Percentiles rank a stretch among this genome's conserved stretches.
phyloP scores from a whole-genome alignment of 1,284 basidiomycete species.

The Heterobasidion occidentale region DNA sequence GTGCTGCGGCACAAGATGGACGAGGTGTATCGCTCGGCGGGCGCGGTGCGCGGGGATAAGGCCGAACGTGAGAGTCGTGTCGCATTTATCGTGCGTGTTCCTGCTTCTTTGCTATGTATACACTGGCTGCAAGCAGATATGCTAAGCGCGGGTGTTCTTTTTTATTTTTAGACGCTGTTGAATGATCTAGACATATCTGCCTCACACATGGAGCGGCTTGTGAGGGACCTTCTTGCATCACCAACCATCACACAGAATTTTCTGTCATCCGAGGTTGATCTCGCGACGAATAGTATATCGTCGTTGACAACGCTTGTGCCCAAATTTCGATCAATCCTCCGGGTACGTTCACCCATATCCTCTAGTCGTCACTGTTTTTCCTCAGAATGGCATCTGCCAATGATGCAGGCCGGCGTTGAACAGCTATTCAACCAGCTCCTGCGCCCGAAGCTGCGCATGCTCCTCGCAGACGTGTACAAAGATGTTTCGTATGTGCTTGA shows the following conservation, averaged over 20 bases:
- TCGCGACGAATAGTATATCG: slow-evolving; percentile 37
- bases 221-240: slow-evolving; percentile 59
- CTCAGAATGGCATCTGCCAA: slow-evolving; percentile 8
- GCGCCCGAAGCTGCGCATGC: slow-evolving; percentile 74
- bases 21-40: slow-evolving; percentile 67
- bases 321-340: slow-evolving; percentile 64
- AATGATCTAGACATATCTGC: slow-evolving; percentile 88
- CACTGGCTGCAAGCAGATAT: not conserved
- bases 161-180: slow-evolving; percentile 56
- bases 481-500: slow-evolving; percentile 86
- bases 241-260: slow-evolving; percentile 64
- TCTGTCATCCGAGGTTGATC: slow-evolving; percentile 45
- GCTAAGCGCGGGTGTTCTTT: not conserved
- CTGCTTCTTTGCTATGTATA: not conserved
- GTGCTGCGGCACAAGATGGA: slow-evolving; percentile 81
- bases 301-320: slow-evolving; percentile 45
- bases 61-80: slow-evolving; percentile 71
- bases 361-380: not conserved
- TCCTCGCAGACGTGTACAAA: slow-evolving; percentile 85
- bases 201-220: slow-evolving; percentile 77
- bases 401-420: slow-evolving; percentile 72
- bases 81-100: slow-evolving; percentile 66
- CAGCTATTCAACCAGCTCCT: slow-evolving; percentile 92
- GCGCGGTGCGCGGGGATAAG: slow-evolving; percentile 55
- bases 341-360: slow-evolving; percentile 33